Evolutionary conservation across 2,329 filamentous ascomycete genomes (phyloP), one percentile per base, ranked within the genome.

Genomic region (Trichoderma afroharzianum): DNA sequence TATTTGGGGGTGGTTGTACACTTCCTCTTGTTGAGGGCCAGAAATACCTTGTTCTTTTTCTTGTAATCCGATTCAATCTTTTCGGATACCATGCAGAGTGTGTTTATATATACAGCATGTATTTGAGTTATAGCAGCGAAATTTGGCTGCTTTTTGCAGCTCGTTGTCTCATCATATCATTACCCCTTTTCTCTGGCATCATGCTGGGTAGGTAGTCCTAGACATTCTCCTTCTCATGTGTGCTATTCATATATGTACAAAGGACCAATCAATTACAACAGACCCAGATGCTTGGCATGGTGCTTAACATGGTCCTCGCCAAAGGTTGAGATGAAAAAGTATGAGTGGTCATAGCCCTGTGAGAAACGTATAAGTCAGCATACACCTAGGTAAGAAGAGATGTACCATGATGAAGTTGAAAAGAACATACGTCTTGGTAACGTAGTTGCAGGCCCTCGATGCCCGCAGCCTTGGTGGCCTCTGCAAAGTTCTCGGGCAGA

Each of bases 321-420:
- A 80, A 99, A 99, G 18, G 90, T 90, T 43, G 95, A 91, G 86
- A 99, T 97, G 83, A 97, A 98, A 83, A 90, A 99, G 85, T 99
- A 99, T 74, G 94, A 97, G 84, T 99, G 96, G 81, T 99, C 96
- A 80, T 99, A 98, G 73, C 91, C 94, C 83, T 93, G 21, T 3
- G 50, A 30, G n/a, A 55, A 5, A 3, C n/a, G 28, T 33, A 5
- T 11, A 63, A 63, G 67, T 74, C 58, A 73, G 71, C 24, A 26
- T 32, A 26, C 36, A 21, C n/a, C 7, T 4, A 63, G 33, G 30
- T 4, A 63, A 59, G 30, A 58, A 6, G 11, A 14, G 5, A 2
- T 26, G 15, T 18, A 18, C 28, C 8, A 6, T 14, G 2, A 33
- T n/a, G 6, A 21, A 12, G 1, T 14, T n/a, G 32, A 1, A 14